A percentile compares a stretch with the other conserved stretches of the same genome.
Conservation (phyloP, 768 basidiomycete species). For the Naganishia vaughanmartiniae region DNA sequence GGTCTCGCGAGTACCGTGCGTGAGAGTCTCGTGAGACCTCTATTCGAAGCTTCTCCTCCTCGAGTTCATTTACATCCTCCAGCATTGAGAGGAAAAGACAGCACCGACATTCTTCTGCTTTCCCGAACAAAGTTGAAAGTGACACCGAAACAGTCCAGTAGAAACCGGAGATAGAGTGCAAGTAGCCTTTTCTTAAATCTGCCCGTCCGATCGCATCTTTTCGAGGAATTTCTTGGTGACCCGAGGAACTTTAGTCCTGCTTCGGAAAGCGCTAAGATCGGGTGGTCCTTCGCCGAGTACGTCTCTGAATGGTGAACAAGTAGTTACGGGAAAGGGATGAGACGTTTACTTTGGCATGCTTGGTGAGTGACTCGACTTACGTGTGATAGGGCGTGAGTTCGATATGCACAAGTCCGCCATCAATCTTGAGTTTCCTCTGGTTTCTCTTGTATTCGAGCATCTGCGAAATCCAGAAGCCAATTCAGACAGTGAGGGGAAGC, state of each 20-base stretch:
- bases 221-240: conserved; percentile 6
- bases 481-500: neutral
- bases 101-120: too few relatives aligned
- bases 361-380: neutral
- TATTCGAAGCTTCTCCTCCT: too few relatives aligned
- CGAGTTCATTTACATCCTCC: too few relatives aligned
- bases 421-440: neutral
- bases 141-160: too few relatives aligned
- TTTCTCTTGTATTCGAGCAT: conserved; percentile 15
- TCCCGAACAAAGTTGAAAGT: too few relatives aligned
- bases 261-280: neutral
- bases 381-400: neutral
- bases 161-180: too few relatives aligned
- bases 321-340: neutral
- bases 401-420: neutral
- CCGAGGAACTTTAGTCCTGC: conserved; percentile 9
- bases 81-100: too few relatives aligned
- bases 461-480: neutral
- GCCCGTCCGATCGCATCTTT: neutral
- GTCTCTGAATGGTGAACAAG: neutral
- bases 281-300: neutral
- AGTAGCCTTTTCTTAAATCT: too few relatives aligned
- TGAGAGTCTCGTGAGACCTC: too few relatives aligned
- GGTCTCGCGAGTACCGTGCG: too few relatives aligned
- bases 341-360: neutral